phyloP scores from a whole-genome alignment of 495 filamentous ascomycete species.

The Letharia columbiana region DNA sequence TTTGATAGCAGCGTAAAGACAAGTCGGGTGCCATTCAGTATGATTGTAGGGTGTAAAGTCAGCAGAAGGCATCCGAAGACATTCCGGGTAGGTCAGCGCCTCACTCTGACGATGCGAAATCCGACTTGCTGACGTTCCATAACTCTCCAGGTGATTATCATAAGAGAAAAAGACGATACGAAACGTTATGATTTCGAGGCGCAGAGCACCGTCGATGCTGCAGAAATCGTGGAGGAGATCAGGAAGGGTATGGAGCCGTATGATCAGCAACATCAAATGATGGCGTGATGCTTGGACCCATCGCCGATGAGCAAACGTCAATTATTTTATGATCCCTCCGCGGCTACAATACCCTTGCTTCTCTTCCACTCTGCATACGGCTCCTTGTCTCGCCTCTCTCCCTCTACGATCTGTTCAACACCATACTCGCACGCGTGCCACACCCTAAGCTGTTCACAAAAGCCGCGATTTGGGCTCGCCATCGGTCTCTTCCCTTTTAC shows the following conservation, averaged over 20 bases:
- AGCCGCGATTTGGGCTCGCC: slow-evolving; percentile 12
- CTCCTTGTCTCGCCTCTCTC: slow-evolving; percentile 12
- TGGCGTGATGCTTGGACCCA: not conserved
- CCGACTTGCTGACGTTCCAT: slow-evolving; percentile 1
- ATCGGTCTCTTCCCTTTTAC: slow-evolving; percentile 9
- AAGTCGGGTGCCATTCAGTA: slow-evolving; percentile 83
- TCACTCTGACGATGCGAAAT: not conserved
- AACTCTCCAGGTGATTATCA: slow-evolving; percentile 54
- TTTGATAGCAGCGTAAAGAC: slow-evolving; percentile 57
- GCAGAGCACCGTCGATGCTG: slow-evolving; percentile 65
- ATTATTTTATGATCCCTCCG: not conserved
- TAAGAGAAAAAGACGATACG: slow-evolving; percentile 72
- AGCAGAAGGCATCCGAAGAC: slow-evolving; percentile 82
- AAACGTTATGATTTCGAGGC: slow-evolving; percentile 98
- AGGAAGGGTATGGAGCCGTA: slow-evolving; percentile 52
- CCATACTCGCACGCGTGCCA: slow-evolving; percentile 16
- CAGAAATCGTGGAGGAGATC: slow-evolving; percentile 82
- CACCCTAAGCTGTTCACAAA: slow-evolving; percentile 12
- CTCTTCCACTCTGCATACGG: slow-evolving; percentile 13
- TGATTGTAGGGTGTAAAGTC: slow-evolving; percentile 89
- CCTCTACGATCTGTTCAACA: slow-evolving; percentile 2
- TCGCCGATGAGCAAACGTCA: not conserved
- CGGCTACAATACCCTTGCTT: slow-evolving; percentile 1
- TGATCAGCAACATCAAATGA: slow-evolving; percentile 9
- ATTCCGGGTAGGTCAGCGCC: slow-evolving; percentile 56